Evolutionary conservation across 441 rosid genomes (phyloP).

Genomic region (Populus hybrid): DNA sequence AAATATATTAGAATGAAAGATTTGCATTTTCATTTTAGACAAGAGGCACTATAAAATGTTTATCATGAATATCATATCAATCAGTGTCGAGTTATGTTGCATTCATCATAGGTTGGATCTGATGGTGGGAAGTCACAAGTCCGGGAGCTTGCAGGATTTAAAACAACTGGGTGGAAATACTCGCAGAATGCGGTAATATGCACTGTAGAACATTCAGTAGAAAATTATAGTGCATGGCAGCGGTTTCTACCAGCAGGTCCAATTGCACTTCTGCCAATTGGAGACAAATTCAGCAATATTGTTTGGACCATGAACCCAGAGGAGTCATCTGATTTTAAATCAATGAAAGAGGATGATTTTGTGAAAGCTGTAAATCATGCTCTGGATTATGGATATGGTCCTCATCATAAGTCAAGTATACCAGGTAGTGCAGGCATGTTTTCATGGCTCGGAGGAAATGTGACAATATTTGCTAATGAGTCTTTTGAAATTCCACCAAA

Average conservation of each 20-base stretch:
- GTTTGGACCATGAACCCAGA: constrained; percentile 93
- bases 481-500: constrained; percentile 77
- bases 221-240: constrained; percentile 86
- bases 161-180: constrained; percentile 87
- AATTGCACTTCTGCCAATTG: constrained; percentile 80
- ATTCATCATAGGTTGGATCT: constrained; percentile 73
- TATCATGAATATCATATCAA: background rate
- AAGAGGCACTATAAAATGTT: background rate
- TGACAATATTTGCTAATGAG: constrained; percentile 44
- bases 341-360: constrained; percentile 73
- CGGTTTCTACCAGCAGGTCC: constrained; percentile 92
- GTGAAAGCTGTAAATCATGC: constrained; percentile 76
- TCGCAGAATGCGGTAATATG: constrained; percentile 89
- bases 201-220: constrained; percentile 78
- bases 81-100: constrained; percentile 10
- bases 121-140: constrained; percentile 92
- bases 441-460: constrained; percentile 59
- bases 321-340: constrained; percentile 60
- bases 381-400: constrained; percentile 81
- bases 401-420: constrained; percentile 64
- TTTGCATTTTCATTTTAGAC: background rate
- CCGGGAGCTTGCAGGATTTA: constrained; percentile 77
- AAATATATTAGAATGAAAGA: constrained; percentile 2
- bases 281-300: constrained; percentile 88
- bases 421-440: constrained; percentile 32